These are phyloP conservation scores for Liquidambar formosana DNA, from an alignment of 164 flowering plant genomes.

Conservation along the genomic window DNA sequence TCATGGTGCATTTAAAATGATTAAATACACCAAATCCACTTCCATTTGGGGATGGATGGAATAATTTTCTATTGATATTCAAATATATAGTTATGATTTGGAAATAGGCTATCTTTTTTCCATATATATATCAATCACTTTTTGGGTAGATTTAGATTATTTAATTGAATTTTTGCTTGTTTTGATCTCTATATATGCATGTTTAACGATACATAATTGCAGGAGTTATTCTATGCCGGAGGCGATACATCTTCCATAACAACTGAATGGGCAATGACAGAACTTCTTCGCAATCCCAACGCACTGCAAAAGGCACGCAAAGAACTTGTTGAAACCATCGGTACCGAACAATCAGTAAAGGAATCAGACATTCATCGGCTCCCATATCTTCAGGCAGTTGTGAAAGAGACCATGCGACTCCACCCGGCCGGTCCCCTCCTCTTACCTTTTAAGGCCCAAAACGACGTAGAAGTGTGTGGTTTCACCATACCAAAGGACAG, in stretches of 20 bases:
- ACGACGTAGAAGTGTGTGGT: conserved; percentile 8
- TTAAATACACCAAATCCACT: too few relatives aligned
- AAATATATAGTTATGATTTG: too few relatives aligned
- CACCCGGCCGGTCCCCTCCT: conserved; percentile 29
- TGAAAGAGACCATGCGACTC: conserved; percentile 26
- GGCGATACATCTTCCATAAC: conserved; percentile 22
- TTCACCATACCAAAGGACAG: conserved; percentile 16
- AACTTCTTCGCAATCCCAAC: conserved; percentile 16
- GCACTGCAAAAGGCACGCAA: conserved; percentile 2
- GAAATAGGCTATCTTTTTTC: too few relatives aligned
- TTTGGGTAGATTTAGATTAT: too few relatives aligned
- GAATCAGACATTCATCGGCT: conserved; percentile 22
- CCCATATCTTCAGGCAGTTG: conserved; percentile 22
- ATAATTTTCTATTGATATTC: too few relatives aligned
- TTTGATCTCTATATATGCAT: too few relatives aligned
- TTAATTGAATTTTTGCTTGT: too few relatives aligned
- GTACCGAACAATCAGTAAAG: not conserved
- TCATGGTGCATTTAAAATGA: too few relatives aligned
- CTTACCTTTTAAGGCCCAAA: conserved; percentile 17
- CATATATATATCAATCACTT: too few relatives aligned
- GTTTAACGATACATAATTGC: too few relatives aligned
- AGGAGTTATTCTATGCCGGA: conserved; percentile 25
- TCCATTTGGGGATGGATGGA: too few relatives aligned
- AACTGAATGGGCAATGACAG: conserved; percentile 31
- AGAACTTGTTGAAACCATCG: conserved; percentile 12